Base-by-base conservation (phyloP, 2,329 filamentous ascomycete species). In the Botrytis aclada region DNA sequence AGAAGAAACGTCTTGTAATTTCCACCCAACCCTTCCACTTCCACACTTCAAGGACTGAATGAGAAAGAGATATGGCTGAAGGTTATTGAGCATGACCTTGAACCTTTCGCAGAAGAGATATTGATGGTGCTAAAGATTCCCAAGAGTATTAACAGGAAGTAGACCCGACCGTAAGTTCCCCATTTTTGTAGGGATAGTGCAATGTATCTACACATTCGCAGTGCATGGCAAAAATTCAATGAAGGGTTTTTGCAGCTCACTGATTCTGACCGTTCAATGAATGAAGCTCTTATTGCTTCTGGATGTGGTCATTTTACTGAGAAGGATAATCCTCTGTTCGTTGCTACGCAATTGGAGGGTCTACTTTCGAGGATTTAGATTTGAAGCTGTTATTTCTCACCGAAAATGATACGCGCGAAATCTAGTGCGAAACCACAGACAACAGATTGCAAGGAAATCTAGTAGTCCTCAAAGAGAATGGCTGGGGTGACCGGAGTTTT, bases 381-480 rank as follows among this genome's bases (percentile, higher is more conserved):
- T 14, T 2, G 10, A 51, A n/a, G 0, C 3, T 51, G 25, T n/a
- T 0, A 5, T n/a, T 6, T 5, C 5, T 12, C 10, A 10, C 10
- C 1, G 14, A n/a, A 14, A 3, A 6, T 2, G 7, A n/a, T 51
- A 51, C 0, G 25, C 10, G 4, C 1, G 4, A 5, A 51, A 14
- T 1, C 14, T 5, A 51, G 1, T 51, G 12, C 10, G 4, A 14
- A 51, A 6, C 14, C 10, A 51, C 4, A 4, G 25, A n/a, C 4
- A 51, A 5, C 10, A 14, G 12, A 51, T 51, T 16, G 12, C 47
- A n/a, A 51, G n/a, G 5, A 51, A 51, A 25, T 10, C 20, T 25
- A 10, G 4, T 25, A 22, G 20, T 47, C 45, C 45, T 25, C 25
- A 12, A 14, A 51, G 47, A 51, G 12, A n/a, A 51, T 51, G 25